phyloP scores from a whole-genome alignment of 2,329 filamentous ascomycete species.

The Nothopassalora personata region DNA sequence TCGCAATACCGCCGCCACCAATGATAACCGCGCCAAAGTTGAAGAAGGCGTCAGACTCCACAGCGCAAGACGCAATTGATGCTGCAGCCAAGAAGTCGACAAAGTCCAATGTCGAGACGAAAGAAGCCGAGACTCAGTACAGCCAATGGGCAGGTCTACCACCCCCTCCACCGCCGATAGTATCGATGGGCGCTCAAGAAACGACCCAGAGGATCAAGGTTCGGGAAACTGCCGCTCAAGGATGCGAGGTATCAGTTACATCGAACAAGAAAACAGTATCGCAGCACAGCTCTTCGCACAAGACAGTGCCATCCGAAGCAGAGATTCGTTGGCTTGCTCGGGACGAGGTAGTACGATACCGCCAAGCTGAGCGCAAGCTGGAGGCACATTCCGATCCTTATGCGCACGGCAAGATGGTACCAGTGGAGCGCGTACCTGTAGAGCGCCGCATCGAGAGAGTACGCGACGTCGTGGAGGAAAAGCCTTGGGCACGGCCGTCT shows the following conservation, averaged over 20 bases:
- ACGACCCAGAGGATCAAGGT: background rate
- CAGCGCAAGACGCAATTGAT: slow-evolving; percentile 18
- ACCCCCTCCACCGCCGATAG: background rate
- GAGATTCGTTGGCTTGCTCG: slow-evolving; percentile 31
- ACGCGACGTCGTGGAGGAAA: slow-evolving; percentile 12
- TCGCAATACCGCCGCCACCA: background rate
- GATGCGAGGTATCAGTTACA: background rate
- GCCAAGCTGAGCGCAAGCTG: slow-evolving; percentile 31
- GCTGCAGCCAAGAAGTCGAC: slow-evolving; percentile 8
- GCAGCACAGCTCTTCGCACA: background rate
- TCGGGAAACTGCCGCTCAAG: background rate
- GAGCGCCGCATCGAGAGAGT: slow-evolving; percentile 23
- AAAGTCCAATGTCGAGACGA: background rate
- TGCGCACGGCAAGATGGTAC: slow-evolving; percentile 29
- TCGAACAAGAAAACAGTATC: background rate
- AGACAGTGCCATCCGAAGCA: slow-evolving; percentile 4
- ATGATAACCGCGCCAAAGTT: background rate
- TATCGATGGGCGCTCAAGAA: background rate
- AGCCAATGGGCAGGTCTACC: background rate
- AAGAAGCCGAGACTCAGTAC: background rate
- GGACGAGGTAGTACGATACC: slow-evolving; percentile 32
- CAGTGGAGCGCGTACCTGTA: slow-evolving; percentile 19
- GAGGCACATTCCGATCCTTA: slow-evolving; percentile 28
- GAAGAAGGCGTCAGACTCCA: slow-evolving; percentile 6
- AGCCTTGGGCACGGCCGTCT: slow-evolving; percentile 11